Conservation (phyloP, 306 rosid species). For the Abrus precatorius region DNA sequence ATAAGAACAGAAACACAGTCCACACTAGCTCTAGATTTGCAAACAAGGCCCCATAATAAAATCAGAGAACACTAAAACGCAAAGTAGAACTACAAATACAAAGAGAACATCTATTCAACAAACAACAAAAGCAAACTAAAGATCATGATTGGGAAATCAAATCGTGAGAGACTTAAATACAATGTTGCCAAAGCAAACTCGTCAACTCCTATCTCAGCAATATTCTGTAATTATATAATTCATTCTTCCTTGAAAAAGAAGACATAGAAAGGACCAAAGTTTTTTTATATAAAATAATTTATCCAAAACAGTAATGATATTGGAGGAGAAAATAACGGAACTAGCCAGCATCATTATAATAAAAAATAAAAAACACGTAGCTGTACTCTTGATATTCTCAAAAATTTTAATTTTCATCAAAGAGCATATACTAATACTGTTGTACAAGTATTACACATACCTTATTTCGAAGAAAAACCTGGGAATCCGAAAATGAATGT, state of each 20-base stretch:
- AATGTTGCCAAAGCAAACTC: background rate
- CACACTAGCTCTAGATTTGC: background rate
- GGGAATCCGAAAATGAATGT: conserved; percentile 62
- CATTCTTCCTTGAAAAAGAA: background rate
- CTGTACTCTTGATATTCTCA: background rate
- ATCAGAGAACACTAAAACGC: background rate
- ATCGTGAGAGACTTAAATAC: background rate
- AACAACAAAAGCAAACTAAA: background rate
- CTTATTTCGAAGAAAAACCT: conserved; percentile 67
- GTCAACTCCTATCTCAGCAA: background rate
- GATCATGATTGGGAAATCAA: background rate
- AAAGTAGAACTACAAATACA: background rate
- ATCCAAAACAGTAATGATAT: background rate
- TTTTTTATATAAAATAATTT: background rate
- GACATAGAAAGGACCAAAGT: background rate
- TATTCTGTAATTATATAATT: background rate
- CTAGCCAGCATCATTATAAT: background rate
- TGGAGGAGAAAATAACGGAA: background rate
- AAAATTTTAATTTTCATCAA: background rate
- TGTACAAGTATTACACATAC: conserved; percentile 46
- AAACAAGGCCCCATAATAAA: background rate
- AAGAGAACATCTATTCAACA: background rate
- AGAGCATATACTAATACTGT: background rate
- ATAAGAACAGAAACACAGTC: background rate
- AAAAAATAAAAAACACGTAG: background rate